Evolutionary conservation across 805 yeast species (phyloP).

Genomic region (Komagataella pastoris): DNA sequence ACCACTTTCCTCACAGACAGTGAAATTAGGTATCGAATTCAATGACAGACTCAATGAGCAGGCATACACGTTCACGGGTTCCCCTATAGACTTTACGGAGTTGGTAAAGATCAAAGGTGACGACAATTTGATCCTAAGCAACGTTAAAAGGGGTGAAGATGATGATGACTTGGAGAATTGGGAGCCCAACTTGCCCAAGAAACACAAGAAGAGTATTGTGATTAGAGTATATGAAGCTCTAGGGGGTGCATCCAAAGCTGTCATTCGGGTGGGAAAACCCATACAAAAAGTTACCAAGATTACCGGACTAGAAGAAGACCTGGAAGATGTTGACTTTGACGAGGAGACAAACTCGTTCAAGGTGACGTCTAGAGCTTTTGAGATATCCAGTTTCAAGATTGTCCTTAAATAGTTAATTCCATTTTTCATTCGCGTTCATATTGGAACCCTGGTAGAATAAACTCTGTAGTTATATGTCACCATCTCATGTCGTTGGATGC

Average conservation of each 20-base stretch:
- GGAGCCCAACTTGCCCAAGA: constrained; percentile 28
- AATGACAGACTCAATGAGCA: constrained; percentile 32
- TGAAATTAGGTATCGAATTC: constrained; percentile 66
- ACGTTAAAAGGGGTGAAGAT: constrained; percentile 80
- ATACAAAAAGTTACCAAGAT: constrained; percentile 37
- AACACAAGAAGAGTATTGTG: constrained; percentile 36
- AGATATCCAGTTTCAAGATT: constrained; percentile 53
- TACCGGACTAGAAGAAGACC: constrained; percentile 43
- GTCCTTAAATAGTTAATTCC: constrained; percentile 13
- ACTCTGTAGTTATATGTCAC: background rate
- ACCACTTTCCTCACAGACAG: constrained; percentile 45
- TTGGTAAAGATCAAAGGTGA: constrained; percentile 29
- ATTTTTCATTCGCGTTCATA: background rate
- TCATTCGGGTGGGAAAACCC: constrained; percentile 30
- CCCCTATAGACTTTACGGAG: background rate
- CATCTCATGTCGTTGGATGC: constrained; percentile 2
- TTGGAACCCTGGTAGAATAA: background rate
- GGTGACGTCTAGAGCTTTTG: constrained; percentile 58
- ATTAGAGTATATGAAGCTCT: constrained; percentile 76
- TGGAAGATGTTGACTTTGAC: constrained; percentile 23
- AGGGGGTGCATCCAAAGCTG: constrained; percentile 62
- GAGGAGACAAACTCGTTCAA: constrained; percentile 11
- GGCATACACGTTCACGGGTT: constrained; percentile 1
- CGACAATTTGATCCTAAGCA: constrained; percentile 51
- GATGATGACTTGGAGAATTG: constrained; percentile 41